phyloP scores from a whole-genome alignment of 2,329 filamentous ascomycete species.

The Botrytis squamosa region DNA sequence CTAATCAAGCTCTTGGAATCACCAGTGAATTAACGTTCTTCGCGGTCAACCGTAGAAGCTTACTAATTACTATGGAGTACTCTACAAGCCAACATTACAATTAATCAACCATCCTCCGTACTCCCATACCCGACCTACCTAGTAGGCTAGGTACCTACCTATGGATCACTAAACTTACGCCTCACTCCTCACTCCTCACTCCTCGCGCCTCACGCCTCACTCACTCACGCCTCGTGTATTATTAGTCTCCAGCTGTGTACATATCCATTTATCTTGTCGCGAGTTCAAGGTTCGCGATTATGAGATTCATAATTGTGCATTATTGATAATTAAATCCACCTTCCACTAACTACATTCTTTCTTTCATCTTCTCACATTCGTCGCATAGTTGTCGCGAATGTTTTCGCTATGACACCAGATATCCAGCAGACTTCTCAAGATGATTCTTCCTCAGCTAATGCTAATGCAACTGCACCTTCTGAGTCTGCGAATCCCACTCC shows the following conservation, averaged over 20 bases:
- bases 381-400: constrained; percentile 34
- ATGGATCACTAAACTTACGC: constrained; percentile 5
- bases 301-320: background rate
- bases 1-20: background rate
- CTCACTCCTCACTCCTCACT: background rate
- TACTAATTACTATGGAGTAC: background rate
- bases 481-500: constrained; percentile 28
- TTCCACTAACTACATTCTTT: background rate
- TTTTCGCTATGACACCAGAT: constrained; percentile 38
- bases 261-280: background rate
- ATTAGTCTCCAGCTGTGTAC: background rate
- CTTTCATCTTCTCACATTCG: background rate
- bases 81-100: background rate
- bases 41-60: background rate
- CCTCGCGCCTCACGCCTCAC: background rate
- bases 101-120: background rate
- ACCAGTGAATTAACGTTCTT: too few species aligned
- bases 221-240: constrained; percentile 6
- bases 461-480: constrained; percentile 16
- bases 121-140: too few species aligned
- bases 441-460: constrained; percentile 18
- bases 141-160: too few species aligned
- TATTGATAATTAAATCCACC: background rate
- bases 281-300: constrained; percentile 12
- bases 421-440: constrained; percentile 31